Evolutionary conservation across 1,284 basidiomycete genomes (phyloP).

Genomic region (Erythrobasidium hasegawianum): DNA sequence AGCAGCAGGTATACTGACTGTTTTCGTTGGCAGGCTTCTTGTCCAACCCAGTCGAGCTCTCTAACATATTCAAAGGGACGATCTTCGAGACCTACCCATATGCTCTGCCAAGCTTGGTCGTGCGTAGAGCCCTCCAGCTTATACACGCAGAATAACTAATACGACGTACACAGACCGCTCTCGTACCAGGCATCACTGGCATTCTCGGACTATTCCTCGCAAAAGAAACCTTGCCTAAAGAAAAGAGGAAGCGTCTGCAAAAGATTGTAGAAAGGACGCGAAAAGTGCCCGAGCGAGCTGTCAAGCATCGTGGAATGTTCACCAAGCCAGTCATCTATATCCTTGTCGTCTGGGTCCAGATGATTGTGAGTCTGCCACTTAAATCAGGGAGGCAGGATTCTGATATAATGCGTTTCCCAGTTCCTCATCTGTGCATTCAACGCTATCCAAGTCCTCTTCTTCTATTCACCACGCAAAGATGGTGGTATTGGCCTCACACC

Average conservation of each 20-base stretch:
- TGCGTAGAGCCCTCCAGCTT: background rate
- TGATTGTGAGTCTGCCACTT: conserved; percentile 5
- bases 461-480: background rate
- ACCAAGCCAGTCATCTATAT: background rate
- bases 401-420: too few species aligned
- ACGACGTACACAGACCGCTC: background rate
- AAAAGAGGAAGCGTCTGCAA: background rate
- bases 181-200: background rate
- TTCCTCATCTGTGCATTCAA: conserved; percentile 6
- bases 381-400: too few species aligned
- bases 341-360: background rate
- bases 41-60: conserved; percentile 3
- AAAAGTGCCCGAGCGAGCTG: background rate
- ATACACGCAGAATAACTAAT: background rate
- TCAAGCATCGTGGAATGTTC: conserved; percentile 3
- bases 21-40: background rate
- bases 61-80: background rate
- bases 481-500: background rate
- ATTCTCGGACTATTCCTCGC: background rate
- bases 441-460: background rate
- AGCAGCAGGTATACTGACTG: background rate
- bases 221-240: background rate
- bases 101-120: background rate
- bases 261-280: conserved; percentile 2
- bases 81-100: conserved; percentile 4